Conservation (phyloP, 2,329 filamentous ascomycete genomes). For the Myriosclerotinia curreyana region DNA sequence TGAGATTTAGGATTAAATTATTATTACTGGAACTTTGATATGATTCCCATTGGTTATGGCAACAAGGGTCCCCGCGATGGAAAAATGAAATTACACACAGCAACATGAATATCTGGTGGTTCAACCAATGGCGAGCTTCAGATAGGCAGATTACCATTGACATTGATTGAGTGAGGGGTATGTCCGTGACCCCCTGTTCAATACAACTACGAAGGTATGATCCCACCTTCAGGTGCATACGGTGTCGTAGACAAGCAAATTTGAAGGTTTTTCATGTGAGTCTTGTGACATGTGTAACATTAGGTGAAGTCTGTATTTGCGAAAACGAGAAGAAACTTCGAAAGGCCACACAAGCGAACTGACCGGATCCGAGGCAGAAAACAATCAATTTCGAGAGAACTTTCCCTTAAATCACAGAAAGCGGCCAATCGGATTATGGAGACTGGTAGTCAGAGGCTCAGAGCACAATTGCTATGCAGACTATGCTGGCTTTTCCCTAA, state of each 20-base stretch:
- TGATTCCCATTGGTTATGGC: constrained; percentile 6
- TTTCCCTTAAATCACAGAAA: constrained; percentile 4
- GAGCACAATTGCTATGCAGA: background rate
- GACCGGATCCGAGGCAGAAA: constrained; percentile 16
- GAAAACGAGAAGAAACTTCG: too few relatives aligned
- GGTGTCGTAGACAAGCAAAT: constrained; percentile 6
- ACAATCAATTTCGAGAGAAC: constrained; percentile 5
- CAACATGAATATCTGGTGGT: constrained; percentile 6
- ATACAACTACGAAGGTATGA: background rate
- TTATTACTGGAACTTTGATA: background rate
- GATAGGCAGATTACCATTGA: constrained; percentile 20
- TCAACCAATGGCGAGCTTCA: constrained; percentile 17
- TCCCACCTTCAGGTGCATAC: constrained; percentile 15
- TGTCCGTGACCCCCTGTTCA: constrained; percentile 5
- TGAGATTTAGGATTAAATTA: constrained; percentile 1
- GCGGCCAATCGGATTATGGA: constrained; percentile 3
- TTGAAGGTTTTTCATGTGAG: constrained; percentile 1
- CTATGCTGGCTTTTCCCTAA: background rate
- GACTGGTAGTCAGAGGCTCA: background rate
- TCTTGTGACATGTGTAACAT: constrained; percentile 2
- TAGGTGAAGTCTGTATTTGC: background rate
- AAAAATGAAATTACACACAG: constrained; percentile 23
- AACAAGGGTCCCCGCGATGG: constrained; percentile 19
- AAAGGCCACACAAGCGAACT: constrained; percentile 1
- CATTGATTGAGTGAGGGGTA: constrained; percentile 20